Base-by-base conservation (phyloP, 2,329 filamentous ascomycete genomes). In the Aspergillus flavus region DNA sequence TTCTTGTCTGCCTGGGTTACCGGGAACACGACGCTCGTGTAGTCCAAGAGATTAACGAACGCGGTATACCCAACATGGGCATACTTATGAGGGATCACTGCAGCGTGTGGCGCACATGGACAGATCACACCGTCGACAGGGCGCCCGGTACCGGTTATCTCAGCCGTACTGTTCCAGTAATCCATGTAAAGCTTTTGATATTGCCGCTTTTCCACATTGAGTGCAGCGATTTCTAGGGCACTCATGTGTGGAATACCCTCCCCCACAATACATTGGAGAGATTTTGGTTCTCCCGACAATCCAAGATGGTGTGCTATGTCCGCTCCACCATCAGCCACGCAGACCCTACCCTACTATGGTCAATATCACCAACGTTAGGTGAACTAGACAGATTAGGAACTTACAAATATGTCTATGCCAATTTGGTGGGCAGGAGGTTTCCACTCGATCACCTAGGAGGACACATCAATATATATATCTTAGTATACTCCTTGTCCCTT, bases 111-210 rank as follows among this genome's bases (percentile, higher is more conserved):
- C 4, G 80, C 79, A 39, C 78, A 67, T 2, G 82, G 78, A 11
- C 74, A 76, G 53, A 84, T 77, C 32, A 84, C 64, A 14, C 75
- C 81, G 68, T 90, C 88, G 0, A 89, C 85, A 1, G 83, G 78
- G 57, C 81, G 78, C 0, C 81, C 81, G 2, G 77, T 85, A 30
- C 81, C 82, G 0, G 85, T 86, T n/a, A 78, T 54, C 4, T 78
- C 73, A 0, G 75, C 78, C 0, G 85, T 88, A 16, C 78, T 82
- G 64, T 88, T 88, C 87, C 86, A 89, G 69, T 88, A 89, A 58
- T 89, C 86, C 73, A 87, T 82, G 66, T 89, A 90, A 21, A 80
- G 75, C 62, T 84, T 85, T 68, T 88, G 85, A 57, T 82, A 85
- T 30, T 84, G 79, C 1, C 87, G 79, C 62, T 86, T 86, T 19